A percentile compares a stretch with the other conserved stretches of the same genome.
Evolutionary conservation across 2,329 filamentous ascomycete genomes (phyloP).

Genomic region (Colletotrichum salicis): DNA sequence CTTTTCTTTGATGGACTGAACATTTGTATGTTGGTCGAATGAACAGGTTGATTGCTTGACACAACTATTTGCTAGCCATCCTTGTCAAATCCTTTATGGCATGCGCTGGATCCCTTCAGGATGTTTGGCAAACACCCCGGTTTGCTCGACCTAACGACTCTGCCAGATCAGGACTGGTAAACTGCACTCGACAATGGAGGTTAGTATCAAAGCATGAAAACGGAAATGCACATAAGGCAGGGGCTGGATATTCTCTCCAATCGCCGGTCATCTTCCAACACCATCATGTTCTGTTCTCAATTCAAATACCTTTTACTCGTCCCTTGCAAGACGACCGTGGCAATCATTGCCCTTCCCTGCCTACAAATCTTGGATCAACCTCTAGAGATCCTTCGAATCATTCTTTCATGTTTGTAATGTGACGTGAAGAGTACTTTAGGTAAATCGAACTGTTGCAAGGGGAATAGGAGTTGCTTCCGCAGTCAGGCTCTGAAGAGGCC

Average conservation of each 20-base stretch:
- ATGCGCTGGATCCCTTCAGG: background rate
- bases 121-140: background rate
- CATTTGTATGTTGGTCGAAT: background rate
- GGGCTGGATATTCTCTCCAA: background rate
- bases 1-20: background rate
- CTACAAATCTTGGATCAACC: background rate
- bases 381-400: background rate
- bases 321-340: background rate
- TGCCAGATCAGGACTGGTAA: background rate
- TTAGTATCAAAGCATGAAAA: background rate
- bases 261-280: background rate
- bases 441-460: background rate
- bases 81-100: background rate
- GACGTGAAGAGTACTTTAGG: background rate
- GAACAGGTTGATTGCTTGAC: background rate
- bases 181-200: background rate
- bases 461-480: background rate
- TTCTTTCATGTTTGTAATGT: background rate
- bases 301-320: background rate
- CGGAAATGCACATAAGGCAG: background rate
- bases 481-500: background rate
- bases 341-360: background rate
- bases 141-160: background rate
- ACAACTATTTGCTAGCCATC: background rate
- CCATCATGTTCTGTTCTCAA: background rate